These are phyloP conservation scores for Boletellus deceptivus DNA, from an alignment of 1,284 basidiomycete species.

Conservation along the genomic window DNA sequence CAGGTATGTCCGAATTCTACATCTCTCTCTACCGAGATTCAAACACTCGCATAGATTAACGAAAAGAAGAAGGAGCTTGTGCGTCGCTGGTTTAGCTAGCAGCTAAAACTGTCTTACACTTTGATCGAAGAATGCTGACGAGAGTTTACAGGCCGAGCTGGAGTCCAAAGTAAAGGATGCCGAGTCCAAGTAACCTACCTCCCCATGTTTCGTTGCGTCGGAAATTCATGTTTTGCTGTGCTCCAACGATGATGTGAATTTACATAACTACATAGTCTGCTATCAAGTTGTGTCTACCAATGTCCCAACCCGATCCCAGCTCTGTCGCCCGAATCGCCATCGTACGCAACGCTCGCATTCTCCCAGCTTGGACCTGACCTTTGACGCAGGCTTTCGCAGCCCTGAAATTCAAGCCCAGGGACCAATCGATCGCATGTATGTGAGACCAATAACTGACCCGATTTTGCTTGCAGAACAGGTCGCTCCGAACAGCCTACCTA, in stretches of 20 bases:
- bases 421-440: constrained; percentile 25
- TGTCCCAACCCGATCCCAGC: constrained; percentile 15
- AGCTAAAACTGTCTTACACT: constrained; percentile 12
- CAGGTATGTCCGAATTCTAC: constrained; percentile 42
- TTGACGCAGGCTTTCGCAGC: constrained; percentile 22
- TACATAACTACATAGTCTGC: no score
- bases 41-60: constrained; percentile 44
- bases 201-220: constrained; percentile 11
- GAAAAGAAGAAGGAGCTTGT: constrained; percentile 60
- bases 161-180: constrained; percentile 27
- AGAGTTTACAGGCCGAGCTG: constrained; percentile 25
- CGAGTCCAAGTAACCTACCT: constrained; percentile 21
- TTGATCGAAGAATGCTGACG: constrained; percentile 17
- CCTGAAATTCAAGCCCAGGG: constrained; percentile 27
- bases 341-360: constrained; percentile 11
- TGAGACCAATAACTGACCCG: not conserved
- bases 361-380: not conserved
- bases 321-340: constrained; percentile 24
- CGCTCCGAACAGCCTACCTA: constrained; percentile 26
- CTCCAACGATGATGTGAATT: no score
- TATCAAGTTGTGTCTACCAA: not conserved
- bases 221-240: constrained; percentile 1
- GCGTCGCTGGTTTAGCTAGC: constrained; percentile 20
- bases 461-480: not conserved
- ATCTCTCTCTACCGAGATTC: not conserved